Conservation (phyloP, 495 filamentous ascomycete species). For the Annulohypoxylon maeteangense region DNA sequence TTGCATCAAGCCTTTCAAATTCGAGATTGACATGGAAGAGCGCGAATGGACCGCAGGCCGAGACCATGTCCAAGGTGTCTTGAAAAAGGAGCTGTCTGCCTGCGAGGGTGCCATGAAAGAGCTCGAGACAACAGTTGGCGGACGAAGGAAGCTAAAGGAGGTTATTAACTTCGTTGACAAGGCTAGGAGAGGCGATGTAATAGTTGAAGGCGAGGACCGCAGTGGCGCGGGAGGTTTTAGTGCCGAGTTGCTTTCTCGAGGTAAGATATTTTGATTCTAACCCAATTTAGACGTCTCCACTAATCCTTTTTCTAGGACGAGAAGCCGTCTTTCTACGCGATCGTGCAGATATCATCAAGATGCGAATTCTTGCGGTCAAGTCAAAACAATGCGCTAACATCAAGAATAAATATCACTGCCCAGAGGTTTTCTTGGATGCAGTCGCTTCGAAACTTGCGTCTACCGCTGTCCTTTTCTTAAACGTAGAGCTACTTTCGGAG, state of each 20-base stretch:
- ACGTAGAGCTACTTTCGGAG: slow-evolving; percentile 94
- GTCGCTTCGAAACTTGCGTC: slow-evolving; percentile 94
- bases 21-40: slow-evolving; percentile 92
- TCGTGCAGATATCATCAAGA: slow-evolving; percentile 85
- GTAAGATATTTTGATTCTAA: slow-evolving; percentile 56
- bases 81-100: slow-evolving; percentile 85
- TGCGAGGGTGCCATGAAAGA: slow-evolving; percentile 81
- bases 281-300: slow-evolving; percentile 19
- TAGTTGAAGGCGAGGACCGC: slow-evolving; percentile 82
- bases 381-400: slow-evolving; percentile 83
- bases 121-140: slow-evolving; percentile 79
- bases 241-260: slow-evolving; percentile 79
- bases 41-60: slow-evolving; percentile 86
- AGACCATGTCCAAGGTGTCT: slow-evolving; percentile 77
- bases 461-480: slow-evolving; percentile 95
- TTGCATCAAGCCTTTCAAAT: slow-evolving; percentile 99
- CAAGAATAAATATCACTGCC: slow-evolving; percentile 94
- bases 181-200: slow-evolving; percentile 82
- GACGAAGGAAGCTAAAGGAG: slow-evolving; percentile 84
- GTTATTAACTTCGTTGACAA: slow-evolving; percentile 92
- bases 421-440: slow-evolving; percentile 96
- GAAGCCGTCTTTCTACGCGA: slow-evolving; percentile 95
- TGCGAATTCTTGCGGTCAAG: slow-evolving; percentile 87
- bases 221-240: slow-evolving; percentile 94
- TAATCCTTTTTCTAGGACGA: slow-evolving; percentile 66